Base-by-base conservation (phyloP, 352 stramenopile species). In the Globisporangium takayamanum region DNA sequence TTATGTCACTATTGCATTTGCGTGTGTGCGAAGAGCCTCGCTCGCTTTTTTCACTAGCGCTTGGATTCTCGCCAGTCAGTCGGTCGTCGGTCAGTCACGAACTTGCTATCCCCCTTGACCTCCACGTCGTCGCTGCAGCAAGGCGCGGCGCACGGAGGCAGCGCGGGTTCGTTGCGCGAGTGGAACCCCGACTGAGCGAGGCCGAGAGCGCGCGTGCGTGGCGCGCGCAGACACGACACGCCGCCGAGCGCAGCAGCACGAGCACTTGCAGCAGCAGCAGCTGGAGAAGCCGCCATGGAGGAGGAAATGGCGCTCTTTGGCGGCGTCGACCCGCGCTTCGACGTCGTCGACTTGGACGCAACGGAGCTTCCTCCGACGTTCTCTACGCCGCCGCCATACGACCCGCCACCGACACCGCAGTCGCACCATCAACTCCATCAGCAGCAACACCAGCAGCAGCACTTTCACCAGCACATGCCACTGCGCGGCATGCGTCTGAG, bases 251-350 rank as follows among this genome's bases (percentile, higher is more conserved):
- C 33, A 50, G 25, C n/a, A 42, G 7, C 28, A 46, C 53, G 53
- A 41, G 41, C 52, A 16, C 52, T 36, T 36, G 50, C 22, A 22
- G 22, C 45, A 52, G 44, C 36, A 70, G 69, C 22, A 52, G 25
- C 47, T 22, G 25, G 20, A 44, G 69, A 67, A 37, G 64, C 51
- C 18, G 71, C 69, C 25, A 68, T 78, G 47, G 73, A 83, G 57
- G 76, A 81, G 58, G 77, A 85, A 45, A 75, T 85, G 62, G 70
- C 66, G 58, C 67, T 89, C 18, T 88, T 89, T 47, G 71, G 65
- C 55, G 70, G 64, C 51, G 65, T 67, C 48, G 73, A 80, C 41
- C 33, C 69, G 22, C 77, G 62, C 50, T 86, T 88, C 51, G 78
- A 81, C 57, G 78, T 74, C 44, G 80, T 80, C 20, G 70, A 73